A percentile compares a stretch with the other conserved stretches of the same genome.
These are phyloP conservation scores for Apiosordaria backusii DNA, from an alignment of 495 filamentous ascomycete genomes.

Conservation along the genomic window DNA sequence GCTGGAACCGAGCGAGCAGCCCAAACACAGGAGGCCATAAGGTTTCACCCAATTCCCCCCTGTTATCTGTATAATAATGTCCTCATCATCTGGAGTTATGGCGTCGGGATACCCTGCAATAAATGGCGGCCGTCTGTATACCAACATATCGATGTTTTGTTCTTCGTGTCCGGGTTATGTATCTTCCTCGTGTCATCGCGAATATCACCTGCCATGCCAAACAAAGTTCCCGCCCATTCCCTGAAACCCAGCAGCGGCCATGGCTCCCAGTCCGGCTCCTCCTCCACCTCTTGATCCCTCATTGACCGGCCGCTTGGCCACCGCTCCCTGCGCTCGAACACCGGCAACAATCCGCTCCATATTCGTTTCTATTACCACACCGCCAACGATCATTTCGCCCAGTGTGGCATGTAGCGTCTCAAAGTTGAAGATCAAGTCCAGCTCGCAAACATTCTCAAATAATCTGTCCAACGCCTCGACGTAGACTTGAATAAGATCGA, in stretches of 20 bases:
- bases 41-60: neutral
- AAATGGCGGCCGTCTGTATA: slow-evolving; percentile 14
- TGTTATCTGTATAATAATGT: slow-evolving; percentile 23
- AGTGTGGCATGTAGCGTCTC: slow-evolving; percentile 91
- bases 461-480: slow-evolving; percentile 91
- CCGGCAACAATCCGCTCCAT: slow-evolving; percentile 82
- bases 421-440: slow-evolving; percentile 98
- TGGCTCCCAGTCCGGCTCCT: slow-evolving; percentile 27
- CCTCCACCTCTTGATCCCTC: slow-evolving; percentile 42
- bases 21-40: slow-evolving; percentile 5
- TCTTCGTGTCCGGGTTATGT: neutral
- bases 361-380: slow-evolving; percentile 91
- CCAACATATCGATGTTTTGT: neutral
- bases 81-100: slow-evolving; percentile 26
- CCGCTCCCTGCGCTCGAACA: slow-evolving; percentile 71
- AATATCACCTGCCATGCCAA: slow-evolving; percentile 51
- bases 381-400: slow-evolving; percentile 93
- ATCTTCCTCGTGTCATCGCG: neutral
- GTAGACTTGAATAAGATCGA: slow-evolving; percentile 96
- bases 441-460: slow-evolving; percentile 97
- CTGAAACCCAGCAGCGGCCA: slow-evolving; percentile 41
- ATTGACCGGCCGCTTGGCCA: slow-evolving; percentile 67
- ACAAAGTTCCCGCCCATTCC: slow-evolving; percentile 57
- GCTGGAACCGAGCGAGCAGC: slow-evolving; percentile 10
- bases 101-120: slow-evolving; percentile 27